Base-by-base conservation (phyloP, 2,329 filamentous ascomycete genomes). In the Fusarium succisae region DNA sequence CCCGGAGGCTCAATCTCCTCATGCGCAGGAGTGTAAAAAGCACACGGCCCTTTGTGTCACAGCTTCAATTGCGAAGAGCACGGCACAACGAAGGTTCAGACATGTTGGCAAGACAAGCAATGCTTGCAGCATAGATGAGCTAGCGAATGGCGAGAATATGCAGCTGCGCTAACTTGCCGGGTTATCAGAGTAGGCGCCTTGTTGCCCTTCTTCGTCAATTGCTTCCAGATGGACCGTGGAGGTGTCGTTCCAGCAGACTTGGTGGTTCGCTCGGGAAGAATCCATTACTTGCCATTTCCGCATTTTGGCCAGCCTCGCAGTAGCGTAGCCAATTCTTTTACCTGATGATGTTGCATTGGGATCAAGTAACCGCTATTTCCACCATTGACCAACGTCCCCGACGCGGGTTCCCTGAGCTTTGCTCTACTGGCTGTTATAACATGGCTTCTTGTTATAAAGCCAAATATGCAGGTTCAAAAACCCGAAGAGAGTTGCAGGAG, bases 371-470 rank as follows among this genome's bases (percentile, higher is more conserved):
- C 20, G 38, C 6, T 22, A 22, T 14, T 41, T 2, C 38, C 20
- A 0, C 20, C 20, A 37, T 37, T 37, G 0, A 5, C 9, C 15
- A 0, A 37, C 35, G 20, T 13, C 6, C 20, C 20, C 4, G 20
- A 22, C 20, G 6, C 1, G 20, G 1, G 7, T 2, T 8, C 38
- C 4, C 20, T 14, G 20, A 22, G 38, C 22, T 5, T 22, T 41
- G 7, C 38, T 41, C 12, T 22, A 22, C 38, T 4, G 12, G 38
- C 20, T 37, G 4, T 37, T 18, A 37, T 37, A 18, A 37, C 1
- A 37, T 37, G 15, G 17, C 35, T 37, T 37, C 17, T 37, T 37
- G 1, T 37, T 3, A 22, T 41, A 13, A 3, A 22, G 38, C 12
- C 20, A 5, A 41, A 22, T 41, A 7, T 4, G 22, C 4, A 0